Percentiles rank a stretch among this genome's conserved stretches.
Evolutionary conservation across 148 eudicot genomes (phyloP).

Genomic region (Persicaria tinctoria): DNA sequence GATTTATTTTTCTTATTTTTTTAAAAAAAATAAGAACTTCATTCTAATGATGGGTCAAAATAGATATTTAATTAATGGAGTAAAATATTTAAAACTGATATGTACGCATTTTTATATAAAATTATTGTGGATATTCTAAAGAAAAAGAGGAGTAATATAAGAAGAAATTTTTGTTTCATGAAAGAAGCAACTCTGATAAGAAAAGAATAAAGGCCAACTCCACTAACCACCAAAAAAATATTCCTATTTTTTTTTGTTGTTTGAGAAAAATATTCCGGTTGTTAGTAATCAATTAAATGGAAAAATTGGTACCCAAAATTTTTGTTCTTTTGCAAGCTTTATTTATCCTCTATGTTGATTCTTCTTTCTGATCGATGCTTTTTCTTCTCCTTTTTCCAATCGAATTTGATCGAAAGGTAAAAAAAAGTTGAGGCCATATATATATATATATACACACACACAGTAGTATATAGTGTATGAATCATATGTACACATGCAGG

Average conservation of each 20-base stretch:
- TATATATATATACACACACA: too few species aligned
- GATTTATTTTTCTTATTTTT: background rate
- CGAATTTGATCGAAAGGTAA: slow-evolving; percentile 8
- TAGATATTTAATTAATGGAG: background rate
- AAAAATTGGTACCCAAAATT: background rate
- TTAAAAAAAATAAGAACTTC: background rate
- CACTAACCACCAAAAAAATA: slow-evolving; percentile 11
- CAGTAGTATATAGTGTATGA: too few species aligned
- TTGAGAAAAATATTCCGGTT: too few species aligned
- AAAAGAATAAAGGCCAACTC: slow-evolving; percentile 12
- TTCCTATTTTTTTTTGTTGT: slow-evolving; percentile 1
- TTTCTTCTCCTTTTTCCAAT: slow-evolving; percentile 1
- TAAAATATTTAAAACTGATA: background rate
- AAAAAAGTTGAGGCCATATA: background rate
- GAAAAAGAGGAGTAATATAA: background rate
- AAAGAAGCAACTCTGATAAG: slow-evolving; percentile 2
- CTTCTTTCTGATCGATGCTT: background rate
- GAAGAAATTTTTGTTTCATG: background rate
- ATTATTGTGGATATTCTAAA: background rate
- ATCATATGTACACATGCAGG: too few species aligned
- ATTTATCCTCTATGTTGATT: slow-evolving; percentile 9
- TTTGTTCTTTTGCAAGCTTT: background rate
- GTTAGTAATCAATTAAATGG: background rate
- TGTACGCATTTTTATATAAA: background rate
- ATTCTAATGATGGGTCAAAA: background rate